A percentile compares a stretch with the other conserved stretches of the same genome.
phyloP scores from a whole-genome alignment of 345 rosid species.

The Geranium rotundifolium region DNA sequence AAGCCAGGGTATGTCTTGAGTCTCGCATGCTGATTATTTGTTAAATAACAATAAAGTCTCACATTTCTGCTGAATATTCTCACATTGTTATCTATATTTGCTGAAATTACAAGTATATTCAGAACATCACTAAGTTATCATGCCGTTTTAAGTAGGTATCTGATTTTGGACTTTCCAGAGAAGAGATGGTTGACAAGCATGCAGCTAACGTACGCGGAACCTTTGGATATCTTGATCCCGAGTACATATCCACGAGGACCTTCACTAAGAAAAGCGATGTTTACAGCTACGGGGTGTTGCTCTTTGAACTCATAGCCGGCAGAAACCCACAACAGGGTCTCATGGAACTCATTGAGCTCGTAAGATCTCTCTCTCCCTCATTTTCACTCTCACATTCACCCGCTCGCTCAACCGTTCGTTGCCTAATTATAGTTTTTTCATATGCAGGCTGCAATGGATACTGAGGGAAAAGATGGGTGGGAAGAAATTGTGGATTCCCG shows the following conservation, averaged over 20 bases:
- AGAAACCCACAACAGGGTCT: slow-evolving; percentile 96
- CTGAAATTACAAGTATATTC: not conserved
- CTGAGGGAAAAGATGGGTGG: slow-evolving; percentile 88
- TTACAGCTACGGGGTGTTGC: slow-evolving; percentile 89
- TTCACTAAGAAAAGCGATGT: slow-evolving; percentile 97
- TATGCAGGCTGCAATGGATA: slow-evolving; percentile 75
- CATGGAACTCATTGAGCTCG: slow-evolving; percentile 87
- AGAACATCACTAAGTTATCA: not conserved
- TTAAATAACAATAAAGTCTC: not conserved
- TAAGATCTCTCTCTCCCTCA: slow-evolving; percentile 23
- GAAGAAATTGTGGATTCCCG: slow-evolving; percentile 86
- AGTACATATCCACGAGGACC: slow-evolving; percentile 68
- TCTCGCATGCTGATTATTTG: no score
- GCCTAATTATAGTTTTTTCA: not conserved
- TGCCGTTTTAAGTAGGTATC: slow-evolving; percentile 51
- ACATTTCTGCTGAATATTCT: not conserved
- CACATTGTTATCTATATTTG: not conserved
- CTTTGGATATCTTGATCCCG: slow-evolving; percentile 96
- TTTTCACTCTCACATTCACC: not conserved
- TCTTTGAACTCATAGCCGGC: slow-evolving; percentile 88
- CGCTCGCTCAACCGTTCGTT: not conserved
- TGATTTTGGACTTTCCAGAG: slow-evolving; percentile 97
- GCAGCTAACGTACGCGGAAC: slow-evolving; percentile 84
- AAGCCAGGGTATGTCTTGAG: slow-evolving; percentile 65
- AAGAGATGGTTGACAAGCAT: slow-evolving; percentile 73